These are phyloP conservation scores for Albophoma yamanashiensis DNA, from an alignment of 2,329 filamentous ascomycete genomes.

Conservation along the genomic window DNA sequence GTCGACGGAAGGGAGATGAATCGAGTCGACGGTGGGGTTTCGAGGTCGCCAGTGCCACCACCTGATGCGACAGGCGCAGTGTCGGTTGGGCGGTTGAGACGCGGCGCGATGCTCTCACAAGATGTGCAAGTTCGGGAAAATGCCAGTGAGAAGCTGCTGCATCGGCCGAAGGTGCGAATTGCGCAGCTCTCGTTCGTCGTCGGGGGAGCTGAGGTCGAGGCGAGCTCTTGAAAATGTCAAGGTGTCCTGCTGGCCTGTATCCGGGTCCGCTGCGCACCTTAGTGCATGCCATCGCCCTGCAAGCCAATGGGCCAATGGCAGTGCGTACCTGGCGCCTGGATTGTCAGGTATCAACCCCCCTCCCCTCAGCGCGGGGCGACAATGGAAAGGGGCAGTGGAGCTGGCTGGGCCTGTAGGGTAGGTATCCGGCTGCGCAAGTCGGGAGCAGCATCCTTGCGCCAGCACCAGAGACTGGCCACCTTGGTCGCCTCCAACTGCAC, in stretches of 20 bases:
- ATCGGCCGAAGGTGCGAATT: neutral
- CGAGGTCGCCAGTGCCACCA: neutral
- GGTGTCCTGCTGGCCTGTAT: neutral
- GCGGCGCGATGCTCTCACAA: neutral
- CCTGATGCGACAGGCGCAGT: conserved; percentile 1
- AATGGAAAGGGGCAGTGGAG: neutral
- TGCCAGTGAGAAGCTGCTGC: neutral
- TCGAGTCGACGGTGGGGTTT: conserved; percentile 1
- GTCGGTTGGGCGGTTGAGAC: neutral
- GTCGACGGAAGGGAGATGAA: neutral
- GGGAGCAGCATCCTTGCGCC: neutral
- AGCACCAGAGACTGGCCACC: too few species aligned
- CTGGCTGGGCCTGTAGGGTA: neutral
- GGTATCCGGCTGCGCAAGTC: neutral
- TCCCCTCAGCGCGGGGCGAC: neutral
- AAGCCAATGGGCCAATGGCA: neutral
- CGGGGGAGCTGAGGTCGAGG: neutral
- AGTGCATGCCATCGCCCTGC: neutral
- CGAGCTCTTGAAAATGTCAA: neutral
- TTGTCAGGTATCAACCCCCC: conserved; percentile 6
- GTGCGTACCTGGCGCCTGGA: conserved; percentile 3
- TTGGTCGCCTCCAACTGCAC: too few species aligned
- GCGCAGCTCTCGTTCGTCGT: neutral
- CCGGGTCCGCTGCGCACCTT: neutral
- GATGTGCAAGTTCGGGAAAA: neutral